Evolutionary conservation across 2,329 filamentous ascomycete species (phyloP).

Genomic region (Pestalotiopsis sp.): DNA sequence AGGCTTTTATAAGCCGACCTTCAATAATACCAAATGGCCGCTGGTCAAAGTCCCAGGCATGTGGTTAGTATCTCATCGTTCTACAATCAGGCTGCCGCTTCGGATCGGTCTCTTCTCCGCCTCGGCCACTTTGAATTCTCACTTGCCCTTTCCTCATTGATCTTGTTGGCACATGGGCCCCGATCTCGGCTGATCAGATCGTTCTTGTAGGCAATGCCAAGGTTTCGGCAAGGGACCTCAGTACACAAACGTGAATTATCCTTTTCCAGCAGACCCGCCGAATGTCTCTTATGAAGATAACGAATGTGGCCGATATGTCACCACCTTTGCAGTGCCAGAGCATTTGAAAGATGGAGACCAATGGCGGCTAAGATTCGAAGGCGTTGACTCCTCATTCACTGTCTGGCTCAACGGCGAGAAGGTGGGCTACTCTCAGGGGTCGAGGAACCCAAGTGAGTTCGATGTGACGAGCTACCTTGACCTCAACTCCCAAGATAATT

Average conservation of each 20-base stretch:
- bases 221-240: conserved; percentile 63
- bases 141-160: neutral
- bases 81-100: neutral
- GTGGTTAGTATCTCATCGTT: conserved; percentile 42
- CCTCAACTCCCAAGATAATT: conserved; percentile 46
- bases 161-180: neutral
- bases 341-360: conserved; percentile 50
- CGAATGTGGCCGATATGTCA: conserved; percentile 65
- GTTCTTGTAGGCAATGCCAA: conserved; percentile 49
- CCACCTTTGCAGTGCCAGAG: conserved; percentile 53
- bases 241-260: conserved; percentile 65
- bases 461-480: conserved; percentile 61
- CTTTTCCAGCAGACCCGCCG: conserved; percentile 66
- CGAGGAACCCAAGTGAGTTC: conserved; percentile 73
- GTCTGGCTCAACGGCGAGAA: conserved; percentile 69
- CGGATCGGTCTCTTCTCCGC: neutral
- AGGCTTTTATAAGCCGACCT: conserved; percentile 38
- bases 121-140: neutral
- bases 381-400: conserved; percentile 73
- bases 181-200: neutral
- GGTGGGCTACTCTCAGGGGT: conserved; percentile 73
- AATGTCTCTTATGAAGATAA: conserved; percentile 66
- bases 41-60: conserved; percentile 63
- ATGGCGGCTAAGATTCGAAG: conserved; percentile 71
- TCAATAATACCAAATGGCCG: conserved; percentile 38